A percentile compares a stretch with the other conserved stretches of the same genome.
phyloP scores from a whole-genome alignment of 192 early-diverging fungal genomes.

The Thamnidium elegans region DNA sequence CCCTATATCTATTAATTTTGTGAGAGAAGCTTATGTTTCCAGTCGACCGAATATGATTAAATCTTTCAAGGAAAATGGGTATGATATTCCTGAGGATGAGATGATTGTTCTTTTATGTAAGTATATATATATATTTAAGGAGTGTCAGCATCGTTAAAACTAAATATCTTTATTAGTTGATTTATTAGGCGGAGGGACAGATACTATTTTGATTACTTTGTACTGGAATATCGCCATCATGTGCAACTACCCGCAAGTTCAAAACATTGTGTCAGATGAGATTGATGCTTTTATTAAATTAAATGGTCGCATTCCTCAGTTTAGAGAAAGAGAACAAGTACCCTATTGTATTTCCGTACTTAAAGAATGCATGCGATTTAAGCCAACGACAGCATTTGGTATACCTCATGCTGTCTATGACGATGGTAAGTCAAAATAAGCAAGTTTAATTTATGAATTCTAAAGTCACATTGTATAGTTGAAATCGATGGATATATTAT shows the following conservation, averaged over 20 bases:
- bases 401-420: constrained; percentile 6
- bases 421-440: constrained; percentile 15
- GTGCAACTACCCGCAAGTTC: constrained; percentile 18
- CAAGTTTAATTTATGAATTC: neutral
- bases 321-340: neutral
- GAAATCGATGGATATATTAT: constrained; percentile 43
- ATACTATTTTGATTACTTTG: constrained; percentile 16
- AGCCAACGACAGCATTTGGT: constrained; percentile 2
- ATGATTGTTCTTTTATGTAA: constrained; percentile 1
- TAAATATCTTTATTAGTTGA: constrained; percentile 4
- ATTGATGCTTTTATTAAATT: constrained; percentile 8
- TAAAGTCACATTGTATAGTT: neutral
- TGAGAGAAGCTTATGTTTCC: neutral
- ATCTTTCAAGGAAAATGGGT: neutral
- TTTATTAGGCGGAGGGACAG: constrained; percentile 6
- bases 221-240: constrained; percentile 13
- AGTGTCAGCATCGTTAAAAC: neutral
- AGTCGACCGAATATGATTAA: neutral
- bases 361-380: constrained; percentile 25
- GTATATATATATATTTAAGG: neutral
- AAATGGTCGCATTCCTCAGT: constrained; percentile 2
- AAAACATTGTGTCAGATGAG: constrained; percentile 13
- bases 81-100: neutral
- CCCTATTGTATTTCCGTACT: constrained; percentile 20
- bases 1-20: neutral